Conservation (phyloP, 257 asterid genomes). For the Anisodus acutangulus region DNA sequence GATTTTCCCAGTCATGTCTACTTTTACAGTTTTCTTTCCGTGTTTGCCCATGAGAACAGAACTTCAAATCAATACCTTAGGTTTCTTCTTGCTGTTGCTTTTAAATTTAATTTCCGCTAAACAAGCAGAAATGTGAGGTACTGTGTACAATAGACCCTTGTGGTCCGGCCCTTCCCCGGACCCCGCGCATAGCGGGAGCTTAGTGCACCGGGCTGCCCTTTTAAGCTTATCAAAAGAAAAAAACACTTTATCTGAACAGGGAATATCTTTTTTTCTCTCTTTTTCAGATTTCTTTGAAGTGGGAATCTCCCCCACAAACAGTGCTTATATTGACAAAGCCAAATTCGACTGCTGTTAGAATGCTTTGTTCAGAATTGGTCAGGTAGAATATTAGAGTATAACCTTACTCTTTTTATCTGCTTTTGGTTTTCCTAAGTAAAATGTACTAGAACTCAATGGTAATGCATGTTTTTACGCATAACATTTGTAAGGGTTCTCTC, state of each 20-base stretch:
- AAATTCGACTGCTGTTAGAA: slow-evolving; percentile 70
- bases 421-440: neutral
- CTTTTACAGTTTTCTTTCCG: neutral
- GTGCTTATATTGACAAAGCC: slow-evolving; percentile 89
- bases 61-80: neutral
- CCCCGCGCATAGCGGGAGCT: too few relatives aligned
- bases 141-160: too few relatives aligned
- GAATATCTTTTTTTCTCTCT: slow-evolving; percentile 19
- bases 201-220: too few relatives aligned
- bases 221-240: too few relatives aligned
- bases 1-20: neutral
- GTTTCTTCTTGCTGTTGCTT: neutral
- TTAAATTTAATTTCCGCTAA: neutral
- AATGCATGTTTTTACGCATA: neutral
- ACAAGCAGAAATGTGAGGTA: too few relatives aligned
- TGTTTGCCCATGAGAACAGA: slow-evolving; percentile 13
- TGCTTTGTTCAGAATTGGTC: slow-evolving; percentile 76
- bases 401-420: neutral
- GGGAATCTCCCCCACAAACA: slow-evolving; percentile 91
- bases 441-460: neutral
- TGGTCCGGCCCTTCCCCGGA: too few relatives aligned
- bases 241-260: neutral
- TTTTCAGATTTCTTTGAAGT: slow-evolving; percentile 69
- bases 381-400: slow-evolving; percentile 57
- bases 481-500: neutral